Evolutionary conservation across 1,284 basidiomycete genomes (phyloP).

Genomic region (Trichosporon coremiiforme): DNA sequence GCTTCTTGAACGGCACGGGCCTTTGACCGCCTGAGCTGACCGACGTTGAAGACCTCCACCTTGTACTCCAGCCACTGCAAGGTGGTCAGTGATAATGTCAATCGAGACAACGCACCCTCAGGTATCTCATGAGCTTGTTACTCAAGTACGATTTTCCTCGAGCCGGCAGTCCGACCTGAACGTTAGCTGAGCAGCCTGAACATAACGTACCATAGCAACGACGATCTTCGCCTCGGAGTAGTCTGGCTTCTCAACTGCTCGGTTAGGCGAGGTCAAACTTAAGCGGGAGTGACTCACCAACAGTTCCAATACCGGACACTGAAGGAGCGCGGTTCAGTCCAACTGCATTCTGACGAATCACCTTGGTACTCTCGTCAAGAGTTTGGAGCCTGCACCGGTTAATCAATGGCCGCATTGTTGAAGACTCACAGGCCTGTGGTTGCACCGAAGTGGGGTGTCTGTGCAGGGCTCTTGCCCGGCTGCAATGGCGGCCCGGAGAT

Average conservation of each 20-base stretch:
- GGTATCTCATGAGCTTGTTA: conserved; percentile 79
- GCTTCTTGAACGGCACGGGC: conserved; percentile 59
- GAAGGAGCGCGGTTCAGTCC: conserved; percentile 53
- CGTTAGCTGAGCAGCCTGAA: conserved; percentile 3
- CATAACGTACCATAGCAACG: conserved; percentile 79
- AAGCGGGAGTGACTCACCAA: conserved; percentile 40
- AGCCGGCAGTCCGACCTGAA: conserved; percentile 74
- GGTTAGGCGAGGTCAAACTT: conserved; percentile 10
- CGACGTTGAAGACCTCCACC: conserved; percentile 98
- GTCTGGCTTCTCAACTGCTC: conserved; percentile 86
- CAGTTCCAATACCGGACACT: conserved; percentile 57
- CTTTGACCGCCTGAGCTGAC: conserved; percentile 85
- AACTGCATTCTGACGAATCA: conserved; percentile 44
- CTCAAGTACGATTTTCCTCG: conserved; percentile 81
- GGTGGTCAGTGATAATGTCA: not conserved
- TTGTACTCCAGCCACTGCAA: conserved; percentile 95
- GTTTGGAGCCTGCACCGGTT: conserved; percentile 43
- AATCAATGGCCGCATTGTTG: not conserved
- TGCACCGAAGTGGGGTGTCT: conserved; percentile 57
- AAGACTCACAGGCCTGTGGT: conserved; percentile 49
- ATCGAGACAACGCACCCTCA: conserved; percentile 61
- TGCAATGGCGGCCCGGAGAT: conserved; percentile 13
- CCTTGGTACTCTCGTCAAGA: conserved; percentile 54
- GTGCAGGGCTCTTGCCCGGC: conserved; percentile 40
- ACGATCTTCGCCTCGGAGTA: conserved; percentile 99